Evolutionary conservation across 352 stramenopile genomes (phyloP).

Genomic region (Elongisporangium undulatum): DNA sequence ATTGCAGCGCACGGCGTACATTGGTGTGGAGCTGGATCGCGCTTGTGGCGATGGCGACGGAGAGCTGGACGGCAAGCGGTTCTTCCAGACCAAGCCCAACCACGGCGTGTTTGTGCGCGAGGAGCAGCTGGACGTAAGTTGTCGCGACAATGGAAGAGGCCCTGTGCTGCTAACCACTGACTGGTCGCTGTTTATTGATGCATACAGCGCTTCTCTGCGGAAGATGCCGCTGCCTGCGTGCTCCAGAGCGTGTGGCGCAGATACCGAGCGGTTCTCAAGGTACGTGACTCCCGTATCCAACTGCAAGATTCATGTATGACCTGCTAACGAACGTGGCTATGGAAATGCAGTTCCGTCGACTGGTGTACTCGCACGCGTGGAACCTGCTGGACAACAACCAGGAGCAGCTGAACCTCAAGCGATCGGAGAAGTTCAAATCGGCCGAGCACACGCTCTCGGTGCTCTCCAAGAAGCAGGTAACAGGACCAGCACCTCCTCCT

Average conservation of each 20-base stretch:
- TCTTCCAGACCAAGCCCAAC: slow-evolving; percentile 83
- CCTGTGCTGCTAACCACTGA: background rate
- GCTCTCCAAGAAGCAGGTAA: slow-evolving; percentile 71
- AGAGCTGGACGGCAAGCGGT: slow-evolving; percentile 51
- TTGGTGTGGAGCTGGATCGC: slow-evolving; percentile 86
- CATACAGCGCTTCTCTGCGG: slow-evolving; percentile 63
- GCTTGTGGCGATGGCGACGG: slow-evolving; percentile 78
- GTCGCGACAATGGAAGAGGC: background rate
- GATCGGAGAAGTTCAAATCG: slow-evolving; percentile 81
- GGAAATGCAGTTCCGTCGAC: slow-evolving; percentile 55
- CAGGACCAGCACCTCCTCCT: slow-evolving; percentile 2
- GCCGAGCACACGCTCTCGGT: slow-evolving; percentile 76
- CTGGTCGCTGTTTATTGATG: slow-evolving; percentile 1
- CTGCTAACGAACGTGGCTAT: background rate
- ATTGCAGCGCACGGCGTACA: slow-evolving; percentile 35
- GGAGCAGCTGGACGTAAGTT: slow-evolving; percentile 58
- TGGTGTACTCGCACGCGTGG: slow-evolving; percentile 82
- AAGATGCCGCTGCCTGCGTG: slow-evolving; percentile 68
- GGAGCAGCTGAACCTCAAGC: slow-evolving; percentile 86
- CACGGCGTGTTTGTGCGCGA: slow-evolving; percentile 84
- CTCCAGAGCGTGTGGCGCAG: slow-evolving; percentile 77
- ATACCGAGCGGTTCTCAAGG: slow-evolving; percentile 68
- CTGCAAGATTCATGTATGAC: background rate
- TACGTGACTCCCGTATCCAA: slow-evolving; percentile 10
- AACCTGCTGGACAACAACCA: slow-evolving; percentile 90